These are phyloP conservation scores for Ogataea polymorpha DNA, from an alignment of 805 yeast genomes.

Conservation along the genomic window DNA sequence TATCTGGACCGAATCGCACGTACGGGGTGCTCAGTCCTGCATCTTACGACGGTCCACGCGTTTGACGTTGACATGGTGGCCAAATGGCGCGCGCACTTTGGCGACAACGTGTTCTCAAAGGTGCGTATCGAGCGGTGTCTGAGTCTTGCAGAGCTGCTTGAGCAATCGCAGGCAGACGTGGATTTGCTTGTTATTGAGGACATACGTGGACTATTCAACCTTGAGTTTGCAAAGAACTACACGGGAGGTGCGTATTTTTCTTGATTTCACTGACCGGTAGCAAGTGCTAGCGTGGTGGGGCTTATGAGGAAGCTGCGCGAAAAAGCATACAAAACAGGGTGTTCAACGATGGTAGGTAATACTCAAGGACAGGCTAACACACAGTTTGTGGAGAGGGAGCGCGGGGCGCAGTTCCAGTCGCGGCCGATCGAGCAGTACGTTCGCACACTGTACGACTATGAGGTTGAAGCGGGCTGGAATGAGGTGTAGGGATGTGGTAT, in stretches of 20 bases:
- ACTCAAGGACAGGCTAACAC: background rate
- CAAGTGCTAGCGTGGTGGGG: constrained; percentile 17
- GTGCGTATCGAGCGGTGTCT: constrained; percentile 17
- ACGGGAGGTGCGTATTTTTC: constrained; percentile 22
- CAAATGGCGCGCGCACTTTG: background rate
- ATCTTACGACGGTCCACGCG: background rate
- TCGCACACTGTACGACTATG: constrained; percentile 23
- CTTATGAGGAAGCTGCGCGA: constrained; percentile 22
- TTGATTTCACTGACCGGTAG: constrained; percentile 13
- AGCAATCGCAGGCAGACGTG: background rate
- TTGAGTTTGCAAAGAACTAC: constrained; percentile 23
- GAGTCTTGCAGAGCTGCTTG: constrained; percentile 11
- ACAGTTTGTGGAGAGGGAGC: constrained; percentile 19
- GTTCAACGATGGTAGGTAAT: constrained; percentile 24
- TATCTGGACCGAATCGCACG: constrained; percentile 14
- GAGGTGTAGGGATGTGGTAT: constrained; percentile 7
- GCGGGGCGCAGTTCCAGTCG: constrained; percentile 15
- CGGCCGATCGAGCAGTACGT: constrained; percentile 21
- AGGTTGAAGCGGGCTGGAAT: constrained; percentile 10
- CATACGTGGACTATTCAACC: constrained; percentile 26
- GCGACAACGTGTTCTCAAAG: constrained; percentile 2
- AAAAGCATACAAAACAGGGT: constrained; percentile 17
- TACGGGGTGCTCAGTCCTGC: constrained; percentile 1
- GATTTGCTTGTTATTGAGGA: constrained; percentile 28
- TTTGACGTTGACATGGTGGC: constrained; percentile 2